These are phyloP conservation scores for Diaporthe citrichinensis DNA, from an alignment of 2,329 filamentous ascomycete species.

Conservation along the genomic window DNA sequence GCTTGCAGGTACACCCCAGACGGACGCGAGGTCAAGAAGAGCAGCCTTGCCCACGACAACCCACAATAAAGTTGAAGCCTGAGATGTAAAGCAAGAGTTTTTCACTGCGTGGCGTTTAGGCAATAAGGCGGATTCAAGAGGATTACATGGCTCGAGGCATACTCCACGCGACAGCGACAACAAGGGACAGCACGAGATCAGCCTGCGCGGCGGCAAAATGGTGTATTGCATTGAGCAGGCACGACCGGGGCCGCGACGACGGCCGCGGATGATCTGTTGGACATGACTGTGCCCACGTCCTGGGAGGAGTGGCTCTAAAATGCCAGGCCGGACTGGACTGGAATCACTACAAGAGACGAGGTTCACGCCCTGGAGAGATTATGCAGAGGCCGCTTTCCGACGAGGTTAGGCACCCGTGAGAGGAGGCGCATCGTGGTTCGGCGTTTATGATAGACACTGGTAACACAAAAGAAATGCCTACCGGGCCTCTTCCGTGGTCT, in stretches of 20 bases:
- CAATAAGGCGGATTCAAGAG: conserved; percentile 16
- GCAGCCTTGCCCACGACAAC: conserved; percentile 52
- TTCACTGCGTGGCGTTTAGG: conserved; percentile 40
- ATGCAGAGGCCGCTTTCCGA: background rate
- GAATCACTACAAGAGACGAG: conserved; percentile 9
- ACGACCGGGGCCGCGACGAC: background rate
- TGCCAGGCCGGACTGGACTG: conserved; percentile 3
- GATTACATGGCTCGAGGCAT: conserved; percentile 12
- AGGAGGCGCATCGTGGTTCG: background rate
- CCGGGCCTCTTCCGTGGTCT: background rate
- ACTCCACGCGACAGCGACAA: conserved; percentile 15
- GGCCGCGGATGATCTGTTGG: background rate
- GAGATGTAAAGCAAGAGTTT: conserved; percentile 9
- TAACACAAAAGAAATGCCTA: conserved; percentile 26
- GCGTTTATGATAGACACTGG: conserved; percentile 23
- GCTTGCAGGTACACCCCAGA: conserved; percentile 70
- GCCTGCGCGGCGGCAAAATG: conserved; percentile 9
- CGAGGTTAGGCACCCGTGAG: background rate
- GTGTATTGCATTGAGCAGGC: background rate
- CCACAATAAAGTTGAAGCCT: conserved; percentile 29
- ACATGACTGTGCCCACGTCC: background rate
- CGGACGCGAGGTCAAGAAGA: conserved; percentile 75
- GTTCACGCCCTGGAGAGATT: conserved; percentile 7
- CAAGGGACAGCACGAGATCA: conserved; percentile 7
- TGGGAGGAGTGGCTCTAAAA: background rate